Evolutionary conservation across 257 asterid species (phyloP).

Genomic region (Solanum sitiens): DNA sequence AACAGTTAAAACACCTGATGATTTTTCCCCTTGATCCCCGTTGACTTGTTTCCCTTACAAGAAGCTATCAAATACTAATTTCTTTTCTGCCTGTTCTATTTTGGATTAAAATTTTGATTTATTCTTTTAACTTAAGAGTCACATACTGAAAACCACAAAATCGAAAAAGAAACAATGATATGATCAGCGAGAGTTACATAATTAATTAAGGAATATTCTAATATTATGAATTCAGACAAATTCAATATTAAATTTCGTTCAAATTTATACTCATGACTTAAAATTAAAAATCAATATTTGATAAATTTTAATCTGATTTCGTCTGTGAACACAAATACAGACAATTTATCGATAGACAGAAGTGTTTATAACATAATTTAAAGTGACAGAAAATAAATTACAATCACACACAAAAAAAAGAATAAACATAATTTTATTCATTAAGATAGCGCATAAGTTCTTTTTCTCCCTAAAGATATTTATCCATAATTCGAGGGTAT

Average conservation of each 20-base stretch:
- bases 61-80: not conserved
- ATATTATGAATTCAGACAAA: no score
- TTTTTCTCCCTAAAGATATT: no score
- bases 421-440: no score
- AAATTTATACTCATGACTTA: not conserved
- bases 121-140: not conserved
- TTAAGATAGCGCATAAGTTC: no score
- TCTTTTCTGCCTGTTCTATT: not conserved
- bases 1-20: not conserved
- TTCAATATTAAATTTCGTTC: not conserved
- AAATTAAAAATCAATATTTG: not conserved
- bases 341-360: no score
- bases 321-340: not conserved
- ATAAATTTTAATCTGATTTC: no score
- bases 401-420: accelerated
- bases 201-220: no score
- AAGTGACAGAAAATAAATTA: no score
- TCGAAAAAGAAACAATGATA: no score
- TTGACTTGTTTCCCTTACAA: not conserved
- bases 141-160: not conserved
- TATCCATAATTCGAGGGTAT: no score
- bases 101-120: not conserved
- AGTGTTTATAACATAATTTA: no score
- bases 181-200: not conserved
- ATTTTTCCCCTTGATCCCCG: not conserved